Percentiles rank a stretch among this genome's conserved stretches.
Evolutionary conservation across 164 flowering plant genomes (phyloP).

Genomic region (Chimonanthus salicifolius): DNA sequence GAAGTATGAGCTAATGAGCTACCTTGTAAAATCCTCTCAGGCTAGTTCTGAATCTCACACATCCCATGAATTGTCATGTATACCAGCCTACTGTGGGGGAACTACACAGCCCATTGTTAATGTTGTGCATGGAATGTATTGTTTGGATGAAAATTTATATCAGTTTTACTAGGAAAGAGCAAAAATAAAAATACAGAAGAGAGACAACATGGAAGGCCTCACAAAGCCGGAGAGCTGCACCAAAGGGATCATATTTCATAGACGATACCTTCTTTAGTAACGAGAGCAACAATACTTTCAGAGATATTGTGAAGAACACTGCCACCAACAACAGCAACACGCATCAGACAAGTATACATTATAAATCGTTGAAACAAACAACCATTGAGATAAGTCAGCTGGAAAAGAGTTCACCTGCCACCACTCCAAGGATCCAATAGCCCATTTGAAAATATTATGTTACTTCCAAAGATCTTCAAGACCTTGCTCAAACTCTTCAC

Average conservation of each 20-base stretch:
- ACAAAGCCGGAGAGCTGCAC: too few species aligned
- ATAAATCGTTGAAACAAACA: not conserved
- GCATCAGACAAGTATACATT: constrained; percentile 2
- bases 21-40: too few species aligned
- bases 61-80: too few species aligned
- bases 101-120: too few species aligned
- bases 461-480: constrained; percentile 65
- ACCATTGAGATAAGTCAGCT: not conserved
- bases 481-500: constrained; percentile 51
- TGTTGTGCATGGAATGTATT: too few species aligned
- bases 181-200: too few species aligned
- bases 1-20: too few species aligned
- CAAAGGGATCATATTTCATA: not conserved
- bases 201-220: too few species aligned
- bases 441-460: constrained; percentile 93
- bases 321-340: constrained; percentile 17
- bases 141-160: too few species aligned
- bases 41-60: too few species aligned
- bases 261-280: constrained; percentile 64
- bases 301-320: constrained; percentile 84
- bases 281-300: constrained; percentile 68
- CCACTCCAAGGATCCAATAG: constrained; percentile 98
- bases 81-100: too few species aligned
- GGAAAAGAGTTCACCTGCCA: constrained; percentile 52
- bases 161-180: too few species aligned